These are phyloP conservation scores for Penicillium chermesinum DNA, from an alignment of 495 filamentous ascomycete species.

Conservation along the genomic window DNA sequence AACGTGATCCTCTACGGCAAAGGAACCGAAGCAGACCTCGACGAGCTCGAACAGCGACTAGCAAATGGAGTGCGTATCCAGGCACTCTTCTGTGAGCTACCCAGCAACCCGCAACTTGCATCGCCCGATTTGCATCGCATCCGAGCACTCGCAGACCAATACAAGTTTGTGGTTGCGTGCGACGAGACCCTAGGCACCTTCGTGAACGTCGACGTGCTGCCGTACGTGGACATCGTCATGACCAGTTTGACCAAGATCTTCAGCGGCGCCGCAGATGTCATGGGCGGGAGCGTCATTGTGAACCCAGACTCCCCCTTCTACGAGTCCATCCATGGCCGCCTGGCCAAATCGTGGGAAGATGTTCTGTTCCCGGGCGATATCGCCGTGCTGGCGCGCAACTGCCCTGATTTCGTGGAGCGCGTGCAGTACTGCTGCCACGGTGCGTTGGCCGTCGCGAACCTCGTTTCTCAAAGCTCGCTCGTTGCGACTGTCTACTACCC, in stretches of 20 bases:
- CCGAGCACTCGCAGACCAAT: slow-evolving; percentile 31
- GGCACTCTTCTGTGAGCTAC: slow-evolving; percentile 31
- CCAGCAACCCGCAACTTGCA: slow-evolving; percentile 41
- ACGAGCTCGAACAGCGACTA: slow-evolving; percentile 28
- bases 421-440: slow-evolving; percentile 12
- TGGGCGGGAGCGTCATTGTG: slow-evolving; percentile 21
- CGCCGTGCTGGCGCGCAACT: slow-evolving; percentile 18
- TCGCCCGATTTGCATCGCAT: slow-evolving; percentile 40
- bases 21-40: slow-evolving; percentile 27
- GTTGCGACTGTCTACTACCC: slow-evolving; percentile 25
- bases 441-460: too few relatives aligned
- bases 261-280: slow-evolving; percentile 24
- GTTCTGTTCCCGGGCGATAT: slow-evolving; percentile 12
- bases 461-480: too few relatives aligned
- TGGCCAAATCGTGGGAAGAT: neutral
- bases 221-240: slow-evolving; percentile 24
- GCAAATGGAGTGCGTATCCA: slow-evolving; percentile 16
- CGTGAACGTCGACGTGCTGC: slow-evolving; percentile 41
- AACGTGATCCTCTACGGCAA: slow-evolving; percentile 24
- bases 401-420: slow-evolving; percentile 15
- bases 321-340: too few relatives aligned
- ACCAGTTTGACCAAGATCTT: slow-evolving; percentile 30
- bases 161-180: slow-evolving; percentile 39
- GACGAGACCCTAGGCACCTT: slow-evolving; percentile 49
- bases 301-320: too few relatives aligned